Percentiles rank a stretch among this genome's conserved stretches.
phyloP scores from a whole-genome alignment of 768 basidiomycete species.

The Rhizopogon vesiculosus region DNA sequence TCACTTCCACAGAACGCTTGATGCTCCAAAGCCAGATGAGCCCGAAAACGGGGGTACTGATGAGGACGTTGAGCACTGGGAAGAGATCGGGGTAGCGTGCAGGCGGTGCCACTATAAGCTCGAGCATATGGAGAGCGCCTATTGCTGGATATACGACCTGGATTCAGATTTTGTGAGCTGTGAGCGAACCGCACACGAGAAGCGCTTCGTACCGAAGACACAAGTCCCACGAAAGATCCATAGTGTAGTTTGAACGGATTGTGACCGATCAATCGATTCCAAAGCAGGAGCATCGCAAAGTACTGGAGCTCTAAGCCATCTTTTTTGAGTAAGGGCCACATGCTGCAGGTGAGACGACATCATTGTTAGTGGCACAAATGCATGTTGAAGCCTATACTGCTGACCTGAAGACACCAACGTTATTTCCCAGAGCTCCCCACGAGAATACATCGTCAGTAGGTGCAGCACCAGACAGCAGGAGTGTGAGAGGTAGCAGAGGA shows the following conservation, averaged over 20 bases:
- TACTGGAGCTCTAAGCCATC: slow-evolving; percentile 81
- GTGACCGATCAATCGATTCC: slow-evolving; percentile 82
- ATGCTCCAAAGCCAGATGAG: slow-evolving; percentile 89
- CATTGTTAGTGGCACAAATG: not conserved
- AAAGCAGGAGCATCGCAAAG: slow-evolving; percentile 58
- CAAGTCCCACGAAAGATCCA: slow-evolving; percentile 43
- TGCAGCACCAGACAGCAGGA: slow-evolving; percentile 56
- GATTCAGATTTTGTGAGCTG: not conserved
- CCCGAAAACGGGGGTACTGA: slow-evolving; percentile 77
- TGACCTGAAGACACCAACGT: slow-evolving; percentile 86
- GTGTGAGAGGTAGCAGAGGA: slow-evolving; percentile 78
- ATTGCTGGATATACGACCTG: slow-evolving; percentile 56
- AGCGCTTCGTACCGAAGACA: slow-evolving; percentile 42
- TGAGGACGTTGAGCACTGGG: slow-evolving; percentile 77
- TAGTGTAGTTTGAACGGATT: slow-evolving; percentile 51
- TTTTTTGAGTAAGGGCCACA: slow-evolving; percentile 85
- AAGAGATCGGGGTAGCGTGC: slow-evolving; percentile 81
- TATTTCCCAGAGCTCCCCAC: slow-evolving; percentile 50
- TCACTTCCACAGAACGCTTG: slow-evolving; percentile 70
- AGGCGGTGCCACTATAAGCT: slow-evolving; percentile 60
- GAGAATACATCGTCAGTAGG: slow-evolving; percentile 20
- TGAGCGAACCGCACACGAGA: not conserved
- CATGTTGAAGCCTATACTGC: slow-evolving; percentile 10
- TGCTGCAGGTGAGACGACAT: slow-evolving; percentile 39
- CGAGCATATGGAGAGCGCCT: slow-evolving; percentile 55